Conservation (phyloP, 257 asterid genomes). For the Gentiana macrophylla region DNA sequence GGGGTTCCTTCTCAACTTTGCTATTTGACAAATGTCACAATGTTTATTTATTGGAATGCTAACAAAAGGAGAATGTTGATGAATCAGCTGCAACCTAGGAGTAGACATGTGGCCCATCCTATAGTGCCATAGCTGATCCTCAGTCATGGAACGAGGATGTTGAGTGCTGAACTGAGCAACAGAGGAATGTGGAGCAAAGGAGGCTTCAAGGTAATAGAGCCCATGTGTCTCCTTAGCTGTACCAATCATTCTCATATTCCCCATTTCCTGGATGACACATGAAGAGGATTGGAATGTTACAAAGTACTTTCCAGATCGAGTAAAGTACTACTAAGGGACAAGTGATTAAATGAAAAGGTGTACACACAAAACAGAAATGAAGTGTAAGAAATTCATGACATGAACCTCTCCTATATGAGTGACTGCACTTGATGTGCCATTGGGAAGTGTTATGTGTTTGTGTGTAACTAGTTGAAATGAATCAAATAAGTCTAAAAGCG, state of each 20-base stretch:
- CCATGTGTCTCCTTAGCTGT: no score
- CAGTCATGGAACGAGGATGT: no score
- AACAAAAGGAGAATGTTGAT: neutral
- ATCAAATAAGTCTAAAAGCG: neutral
- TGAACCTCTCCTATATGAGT: neutral
- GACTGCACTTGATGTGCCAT: neutral
- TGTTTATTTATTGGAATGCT: neutral
- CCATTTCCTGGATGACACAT: neutral
- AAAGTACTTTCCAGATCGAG: neutral
- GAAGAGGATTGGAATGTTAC: neutral
- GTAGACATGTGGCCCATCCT: neutral
- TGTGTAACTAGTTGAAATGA: neutral
- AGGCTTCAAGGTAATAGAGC: neutral
- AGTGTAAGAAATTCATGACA: neutral
- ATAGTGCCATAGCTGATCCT: no score
- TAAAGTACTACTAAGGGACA: neutral
- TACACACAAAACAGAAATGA: neutral
- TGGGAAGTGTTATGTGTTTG: neutral
- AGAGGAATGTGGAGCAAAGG: no score
- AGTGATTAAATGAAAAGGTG: neutral
- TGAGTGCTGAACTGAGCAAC: no score
- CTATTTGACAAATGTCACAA: neutral
- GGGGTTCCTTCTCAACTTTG: neutral
- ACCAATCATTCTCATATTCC: no score
- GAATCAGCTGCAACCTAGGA: neutral